Base-by-base conservation (phyloP, 176 grass and related monocot genomes). In the Coix lacrymajobi region DNA sequence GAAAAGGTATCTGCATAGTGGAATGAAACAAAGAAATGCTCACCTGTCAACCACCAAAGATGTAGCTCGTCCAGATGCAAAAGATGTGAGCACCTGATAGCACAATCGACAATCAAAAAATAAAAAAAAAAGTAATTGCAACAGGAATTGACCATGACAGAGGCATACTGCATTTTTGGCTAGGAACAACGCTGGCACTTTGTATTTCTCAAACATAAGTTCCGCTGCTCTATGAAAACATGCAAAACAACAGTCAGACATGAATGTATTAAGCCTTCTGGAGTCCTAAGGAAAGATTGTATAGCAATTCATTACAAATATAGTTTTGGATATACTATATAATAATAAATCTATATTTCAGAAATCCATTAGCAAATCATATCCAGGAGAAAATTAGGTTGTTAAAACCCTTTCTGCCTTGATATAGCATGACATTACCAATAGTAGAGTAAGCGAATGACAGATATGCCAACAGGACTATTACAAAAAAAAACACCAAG, bases 201-300 rank as follows among this genome's bases (percentile, higher is more conserved):
- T 99, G 81, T 99, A 99, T 46, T 83, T 94, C 87, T 99, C 97
- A 87, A 99, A 99, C 97, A 99, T 92, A 87, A 99, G 87, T 85
- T 99, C 97, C 49, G 93, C 97, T 62, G 91, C 91, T 79, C 97
- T 99, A 83, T 39, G 46, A 83, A 68, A 79, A 85, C 57, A 82
- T 58, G 52, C 4, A 85, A 89, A 88, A 62, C 33, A 71, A 71
- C 29, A 83, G 75, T 90, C 41, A 91, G 84, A 15, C 19, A 51
- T 56, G 38, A 57, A 73, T 11, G 24, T 13, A 58, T 28, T 14
- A 58, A 19, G 4, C 20, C 36, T 63, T 68, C 56, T 58, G 48
- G 14, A 48, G 29, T 32, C 41, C 40, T 25, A 26, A 11, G 31
- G 71, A 88, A 44, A 67, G 56, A 79, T 20, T 66, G 25, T 30